Conservation (phyloP, 306 rosid genomes). For the Begonia peltatifolia region DNA sequence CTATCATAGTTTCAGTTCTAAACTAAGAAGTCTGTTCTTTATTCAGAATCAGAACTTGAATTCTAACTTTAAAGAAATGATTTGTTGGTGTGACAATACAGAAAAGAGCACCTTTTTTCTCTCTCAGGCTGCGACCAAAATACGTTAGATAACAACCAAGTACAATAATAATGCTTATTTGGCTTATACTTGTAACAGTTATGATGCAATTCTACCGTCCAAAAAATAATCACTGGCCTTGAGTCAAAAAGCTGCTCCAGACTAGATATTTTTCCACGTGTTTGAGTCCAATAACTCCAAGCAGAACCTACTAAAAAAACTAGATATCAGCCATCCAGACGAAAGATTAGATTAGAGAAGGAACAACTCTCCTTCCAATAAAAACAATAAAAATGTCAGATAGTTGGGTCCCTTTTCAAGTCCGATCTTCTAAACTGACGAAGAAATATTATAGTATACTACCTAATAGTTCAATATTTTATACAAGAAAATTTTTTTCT, state of each 20-base stretch:
- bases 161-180: neutral
- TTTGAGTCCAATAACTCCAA: neutral
- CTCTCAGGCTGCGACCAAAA: neutral
- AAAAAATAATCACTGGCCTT: neutral
- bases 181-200: neutral
- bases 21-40: too few relatives aligned
- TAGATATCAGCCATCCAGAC: constrained; percentile 18
- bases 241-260: neutral
- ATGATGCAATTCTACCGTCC: neutral
- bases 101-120: too few relatives aligned
- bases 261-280: neutral
- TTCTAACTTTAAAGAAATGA: too few relatives aligned
- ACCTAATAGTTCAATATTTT: too few relatives aligned
- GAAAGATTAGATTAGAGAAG: constrained; percentile 15
- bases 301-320: neutral
- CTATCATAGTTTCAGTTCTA: too few relatives aligned
- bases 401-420: constrained; percentile 4
- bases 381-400: constrained; percentile 4
- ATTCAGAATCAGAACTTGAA: too few relatives aligned
- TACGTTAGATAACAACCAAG: neutral
- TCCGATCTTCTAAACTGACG: too few relatives aligned
- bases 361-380: constrained; percentile 2
- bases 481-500: too few relatives aligned
- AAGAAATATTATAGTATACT: too few relatives aligned
- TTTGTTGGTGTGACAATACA: too few relatives aligned